Percentiles rank a stretch among this genome's conserved stretches.
phyloP scores from a whole-genome alignment of 2,329 filamentous ascomycete genomes.

The Fusarium sp. region DNA sequence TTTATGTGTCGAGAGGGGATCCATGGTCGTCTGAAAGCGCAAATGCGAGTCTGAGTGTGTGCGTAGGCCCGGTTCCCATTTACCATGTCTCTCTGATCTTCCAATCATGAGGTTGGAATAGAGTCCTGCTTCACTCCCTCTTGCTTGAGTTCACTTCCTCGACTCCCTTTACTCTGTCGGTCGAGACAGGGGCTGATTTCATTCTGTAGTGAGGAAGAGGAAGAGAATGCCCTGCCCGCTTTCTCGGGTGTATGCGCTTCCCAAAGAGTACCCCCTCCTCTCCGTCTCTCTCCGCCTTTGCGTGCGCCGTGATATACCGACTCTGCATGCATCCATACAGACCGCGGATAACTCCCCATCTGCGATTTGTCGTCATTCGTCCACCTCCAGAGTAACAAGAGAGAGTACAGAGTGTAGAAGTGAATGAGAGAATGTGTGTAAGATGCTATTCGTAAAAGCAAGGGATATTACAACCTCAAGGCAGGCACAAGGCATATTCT shows the following conservation, averaged over 20 bases:
- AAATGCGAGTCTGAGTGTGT: constrained; percentile 48
- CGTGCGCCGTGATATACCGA: constrained; percentile 37
- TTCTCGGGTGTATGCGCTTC: constrained; percentile 24
- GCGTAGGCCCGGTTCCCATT: constrained; percentile 47
- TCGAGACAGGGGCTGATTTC: constrained; percentile 37
- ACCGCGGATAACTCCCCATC: constrained; percentile 13
- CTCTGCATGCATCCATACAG: constrained; percentile 30
- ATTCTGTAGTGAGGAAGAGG: constrained; percentile 35
- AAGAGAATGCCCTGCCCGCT: constrained; percentile 36
- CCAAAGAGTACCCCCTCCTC: constrained; percentile 14
- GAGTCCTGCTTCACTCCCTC: constrained; percentile 31
- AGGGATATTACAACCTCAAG: constrained; percentile 15
- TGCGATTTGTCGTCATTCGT: constrained; percentile 38
- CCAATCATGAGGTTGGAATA: constrained; percentile 38
- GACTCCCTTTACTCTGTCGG: constrained; percentile 35
- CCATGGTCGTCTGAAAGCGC: constrained; percentile 30
- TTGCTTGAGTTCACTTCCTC: constrained; percentile 30
- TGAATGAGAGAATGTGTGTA: constrained; percentile 7
- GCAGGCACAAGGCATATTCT: constrained; percentile 32
- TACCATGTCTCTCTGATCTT: constrained; percentile 44
- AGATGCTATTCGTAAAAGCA: constrained; percentile 7
- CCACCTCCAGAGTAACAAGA: constrained; percentile 7
- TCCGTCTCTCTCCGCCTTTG: constrained; percentile 44
- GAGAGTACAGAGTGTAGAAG: not conserved
- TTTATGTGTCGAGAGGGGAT: constrained; percentile 36